phyloP scores from a whole-genome alignment of 2,329 filamentous ascomycete species.

The Hypoxylon sp. region DNA sequence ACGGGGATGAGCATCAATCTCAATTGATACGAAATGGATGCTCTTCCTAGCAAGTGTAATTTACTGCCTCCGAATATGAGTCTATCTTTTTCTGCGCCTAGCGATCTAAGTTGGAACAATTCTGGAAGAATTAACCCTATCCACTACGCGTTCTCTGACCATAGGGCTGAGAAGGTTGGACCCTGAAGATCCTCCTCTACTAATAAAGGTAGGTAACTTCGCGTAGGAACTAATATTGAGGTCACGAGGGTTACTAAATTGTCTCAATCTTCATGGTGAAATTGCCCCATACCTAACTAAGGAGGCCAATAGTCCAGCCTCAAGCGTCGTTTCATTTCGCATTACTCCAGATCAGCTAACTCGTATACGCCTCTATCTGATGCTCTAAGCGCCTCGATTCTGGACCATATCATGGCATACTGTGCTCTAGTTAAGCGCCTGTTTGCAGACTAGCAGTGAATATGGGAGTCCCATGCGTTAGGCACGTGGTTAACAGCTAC shows the following conservation, averaged over 20 bases:
- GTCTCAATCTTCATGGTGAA: slow-evolving; percentile 24
- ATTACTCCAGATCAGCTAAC: slow-evolving; percentile 15
- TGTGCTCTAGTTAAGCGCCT: slow-evolving; percentile 9
- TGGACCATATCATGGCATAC: slow-evolving; percentile 13
- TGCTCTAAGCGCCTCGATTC: slow-evolving; percentile 1
- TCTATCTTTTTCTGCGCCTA: not conserved
- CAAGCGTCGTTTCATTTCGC: slow-evolving; percentile 9
- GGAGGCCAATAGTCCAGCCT: slow-evolving; percentile 1
- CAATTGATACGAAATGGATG: slow-evolving; percentile 1
- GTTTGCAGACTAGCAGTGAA: slow-evolving; percentile 13
- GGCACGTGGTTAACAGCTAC: too few species aligned
- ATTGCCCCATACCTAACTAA: slow-evolving; percentile 6
- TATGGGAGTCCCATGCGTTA: not conserved
- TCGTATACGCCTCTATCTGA: not conserved
- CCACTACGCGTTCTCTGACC: slow-evolving; percentile 14
- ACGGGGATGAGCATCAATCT: slow-evolving; percentile 1
- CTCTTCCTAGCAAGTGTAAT: slow-evolving; percentile 1
- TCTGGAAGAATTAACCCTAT: slow-evolving; percentile 22
- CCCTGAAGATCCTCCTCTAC: slow-evolving; percentile 27
- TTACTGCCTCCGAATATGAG: not conserved
- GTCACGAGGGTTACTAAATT: slow-evolving; percentile 31
- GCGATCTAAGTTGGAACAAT: slow-evolving; percentile 9
- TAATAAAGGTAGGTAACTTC: slow-evolving; percentile 12
- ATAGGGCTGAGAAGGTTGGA: slow-evolving; percentile 33
- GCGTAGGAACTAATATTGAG: slow-evolving; percentile 12